Evolutionary conservation across 768 basidiomycete species (phyloP), one percentile per base, ranked within the genome.

Genomic region (Fistulinella prunicolor): DNA sequence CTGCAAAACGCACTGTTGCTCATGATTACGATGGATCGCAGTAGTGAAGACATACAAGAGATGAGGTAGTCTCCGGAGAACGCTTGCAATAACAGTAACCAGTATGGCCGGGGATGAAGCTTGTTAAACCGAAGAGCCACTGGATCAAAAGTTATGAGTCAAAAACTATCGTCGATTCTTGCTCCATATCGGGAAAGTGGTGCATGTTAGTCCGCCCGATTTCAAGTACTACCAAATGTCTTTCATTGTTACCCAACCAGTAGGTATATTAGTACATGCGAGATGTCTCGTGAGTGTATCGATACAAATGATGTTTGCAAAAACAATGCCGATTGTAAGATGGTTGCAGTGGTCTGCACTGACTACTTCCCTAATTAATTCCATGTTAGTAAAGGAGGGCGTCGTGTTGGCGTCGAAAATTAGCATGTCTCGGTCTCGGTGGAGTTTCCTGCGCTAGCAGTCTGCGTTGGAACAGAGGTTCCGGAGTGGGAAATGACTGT

Each of bases 151-250:
- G n/a, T n/a, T n/a, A n/a, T n/a, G n/a, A n/a, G n/a, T n/a, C n/a
- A n/a, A n/a, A n/a, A n/a, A n/a, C n/a, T n/a, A n/a, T 12, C 30
- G 57, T 38, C 56, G 49, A 50, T 58, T 49, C 17, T 20, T 32
- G 20, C 16, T 14, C 59, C 49, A 48, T 54, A 56, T 50, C 45
- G 37, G 44, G 57, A 49, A 61, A 23, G 3, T 22, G 24, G 41
- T 51, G 37, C 26, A 44, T n/a, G n/a, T n/a, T 29, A 23, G 28
- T 16, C 24, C 12, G n/a, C 21, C 29, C 20, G 14, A 17, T 46
- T 45, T n/a, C 36, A 21, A 21, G 17, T 36, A 24, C 19, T 22
- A 35, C 38, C 17, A 17, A n/a, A n/a, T n/a, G n/a, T n/a, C n/a
- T n/a, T n/a, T n/a, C n/a, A n/a, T n/a, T n/a, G n/a, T n/a, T n/a